Evolutionary conservation across 129 eudicot genomes (phyloP).

Genomic region (Chrysanthemum makinoi): DNA sequence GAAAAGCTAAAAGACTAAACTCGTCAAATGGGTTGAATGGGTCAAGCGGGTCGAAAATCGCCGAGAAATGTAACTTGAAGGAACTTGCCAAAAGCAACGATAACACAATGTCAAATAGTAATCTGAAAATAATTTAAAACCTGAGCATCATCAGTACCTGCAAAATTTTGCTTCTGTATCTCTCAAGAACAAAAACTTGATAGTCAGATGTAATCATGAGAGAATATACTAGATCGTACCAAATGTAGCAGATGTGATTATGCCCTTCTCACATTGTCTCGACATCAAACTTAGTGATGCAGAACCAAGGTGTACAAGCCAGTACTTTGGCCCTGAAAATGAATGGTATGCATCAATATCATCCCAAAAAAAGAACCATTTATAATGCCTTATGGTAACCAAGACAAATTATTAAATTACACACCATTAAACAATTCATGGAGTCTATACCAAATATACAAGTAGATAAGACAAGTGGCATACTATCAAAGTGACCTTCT

Average conservation of each 20-base stretch:
- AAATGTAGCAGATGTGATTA: neutral
- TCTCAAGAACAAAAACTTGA: too few relatives aligned
- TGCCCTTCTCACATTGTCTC: neutral
- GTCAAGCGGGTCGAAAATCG: too few relatives aligned
- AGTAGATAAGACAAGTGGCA: too few relatives aligned
- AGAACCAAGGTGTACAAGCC: neutral
- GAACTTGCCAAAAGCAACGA: too few relatives aligned
- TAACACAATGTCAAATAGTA: too few relatives aligned
- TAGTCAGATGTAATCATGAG: neutral
- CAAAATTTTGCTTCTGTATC: too few relatives aligned
- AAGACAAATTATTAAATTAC: neutral
- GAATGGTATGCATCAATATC: slow-evolving; percentile 44
- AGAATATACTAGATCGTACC: neutral
- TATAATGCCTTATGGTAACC: slow-evolving; percentile 4
- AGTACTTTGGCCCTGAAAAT: slow-evolving; percentile 40
- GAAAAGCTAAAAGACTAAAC: too few relatives aligned
- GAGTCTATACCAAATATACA: slow-evolving; percentile 1
- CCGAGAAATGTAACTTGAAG: too few relatives aligned
- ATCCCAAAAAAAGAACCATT: slow-evolving; percentile 11
- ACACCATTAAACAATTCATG: neutral
- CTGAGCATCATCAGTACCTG: too few relatives aligned
- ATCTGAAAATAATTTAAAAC: too few relatives aligned
- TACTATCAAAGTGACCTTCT: neutral
- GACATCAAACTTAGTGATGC: neutral
- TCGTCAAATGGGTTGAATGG: too few relatives aligned